Conservation (phyloP, 495 filamentous ascomycete species). For the Chaetomidium leptoderma region DNA sequence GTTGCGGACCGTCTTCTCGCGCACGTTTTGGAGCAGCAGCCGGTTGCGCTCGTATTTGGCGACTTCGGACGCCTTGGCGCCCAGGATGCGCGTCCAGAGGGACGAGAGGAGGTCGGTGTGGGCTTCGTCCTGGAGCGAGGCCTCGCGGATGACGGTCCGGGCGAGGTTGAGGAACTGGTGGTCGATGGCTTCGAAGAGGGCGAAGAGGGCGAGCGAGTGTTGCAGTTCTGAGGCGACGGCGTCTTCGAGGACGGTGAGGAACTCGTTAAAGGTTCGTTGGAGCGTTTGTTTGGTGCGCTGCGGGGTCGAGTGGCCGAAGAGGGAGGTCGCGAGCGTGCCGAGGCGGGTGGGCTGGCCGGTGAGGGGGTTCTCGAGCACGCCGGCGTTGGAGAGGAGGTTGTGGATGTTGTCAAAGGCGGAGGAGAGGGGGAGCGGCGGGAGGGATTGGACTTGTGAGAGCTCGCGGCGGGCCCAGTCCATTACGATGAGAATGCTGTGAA, state of each 20-base stretch:
- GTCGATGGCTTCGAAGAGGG: slow-evolving; percentile 82
- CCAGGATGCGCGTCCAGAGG: slow-evolving; percentile 79
- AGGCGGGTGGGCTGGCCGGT: slow-evolving; percentile 61
- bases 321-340: slow-evolving; percentile 57
- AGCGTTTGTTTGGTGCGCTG: slow-evolving; percentile 77
- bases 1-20: slow-evolving; percentile 77
- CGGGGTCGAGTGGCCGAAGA: slow-evolving; percentile 73
- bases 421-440: slow-evolving; percentile 55
- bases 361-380: slow-evolving; percentile 60
- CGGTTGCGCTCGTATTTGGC: slow-evolving; percentile 88
- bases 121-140: slow-evolving; percentile 68
- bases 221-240: slow-evolving; percentile 77
- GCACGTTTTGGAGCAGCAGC: slow-evolving; percentile 65
- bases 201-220: slow-evolving; percentile 70
- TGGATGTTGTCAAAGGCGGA: slow-evolving; percentile 75
- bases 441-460: slow-evolving; percentile 49
- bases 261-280: slow-evolving; percentile 81
- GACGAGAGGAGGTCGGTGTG: slow-evolving; percentile 76
- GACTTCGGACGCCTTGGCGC: slow-evolving; percentile 62
- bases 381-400: slow-evolving; percentile 61
- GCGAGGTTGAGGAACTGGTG: slow-evolving; percentile 82
- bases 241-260: slow-evolving; percentile 81
- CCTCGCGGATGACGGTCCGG: slow-evolving; percentile 78
- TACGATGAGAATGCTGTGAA: slow-evolving; percentile 69
- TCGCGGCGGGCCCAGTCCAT: slow-evolving; percentile 94